Evolutionary conservation across 176 grass and related monocot species (phyloP).

Genomic region (maize (Zea mays)): Zm-B73-REFERENCE-NAM-5.0 NC_050104.1:94730001-94730500

Average conservation of each 20-base stretch:
- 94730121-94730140: constrained; percentile 72
- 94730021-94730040: background rate
- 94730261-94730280: constrained; percentile 99
- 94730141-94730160: constrained; percentile 66
- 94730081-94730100: constrained; percentile 89
- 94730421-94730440: constrained; percentile 27
- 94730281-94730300: constrained; percentile 97
- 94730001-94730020: background rate
- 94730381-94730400: background rate
- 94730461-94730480: constrained; percentile 39
- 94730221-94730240: constrained; percentile 23
- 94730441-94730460: background rate
- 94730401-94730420: background rate
- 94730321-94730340: constrained; percentile 88
- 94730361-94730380: background rate
- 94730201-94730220: constrained; percentile 54
- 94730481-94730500: background rate
- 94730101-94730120: constrained; percentile 91
- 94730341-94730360: constrained; percentile 57
- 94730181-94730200: constrained; percentile 37
- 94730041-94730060: constrained; percentile 67
- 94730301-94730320: constrained; percentile 98
- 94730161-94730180: background rate
- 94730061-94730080: constrained; percentile 99
- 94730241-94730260: constrained; percentile 77